A percentile compares a stretch with the other conserved stretches of the same genome.
These are phyloP conservation scores for Agaricales sp. DNA, from an alignment of 1,284 basidiomycete species.

Conservation along the genomic window DNA sequence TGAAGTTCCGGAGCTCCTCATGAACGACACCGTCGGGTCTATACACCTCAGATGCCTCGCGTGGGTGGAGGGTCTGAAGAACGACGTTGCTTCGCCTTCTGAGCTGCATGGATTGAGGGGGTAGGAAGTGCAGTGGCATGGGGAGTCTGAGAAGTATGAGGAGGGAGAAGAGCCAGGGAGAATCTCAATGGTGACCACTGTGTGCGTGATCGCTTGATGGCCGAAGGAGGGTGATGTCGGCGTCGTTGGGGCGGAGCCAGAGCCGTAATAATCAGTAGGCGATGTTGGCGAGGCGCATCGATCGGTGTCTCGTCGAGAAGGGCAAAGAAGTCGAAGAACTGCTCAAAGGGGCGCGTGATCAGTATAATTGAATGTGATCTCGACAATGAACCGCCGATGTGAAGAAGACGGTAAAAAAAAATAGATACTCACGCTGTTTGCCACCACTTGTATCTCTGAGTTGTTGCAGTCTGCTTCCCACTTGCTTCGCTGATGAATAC, in stretches of 20 bases:
- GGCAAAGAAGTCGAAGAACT: constrained; percentile 36
- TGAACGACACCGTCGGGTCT: constrained; percentile 54
- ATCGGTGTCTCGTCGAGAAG: constrained; percentile 20
- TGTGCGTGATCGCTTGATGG: constrained; percentile 22
- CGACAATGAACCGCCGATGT: constrained; percentile 4
- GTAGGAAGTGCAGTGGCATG: constrained; percentile 7
- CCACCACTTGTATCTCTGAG: constrained; percentile 57
- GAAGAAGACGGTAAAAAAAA: constrained; percentile 3
- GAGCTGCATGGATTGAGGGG: constrained; percentile 8
- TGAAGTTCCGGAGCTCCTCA: constrained; percentile 29
- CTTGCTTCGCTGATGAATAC: constrained; percentile 51
- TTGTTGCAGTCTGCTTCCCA: constrained; percentile 64
- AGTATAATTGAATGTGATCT: too few species aligned
- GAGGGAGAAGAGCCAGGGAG: constrained; percentile 24
- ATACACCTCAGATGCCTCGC: constrained; percentile 45
- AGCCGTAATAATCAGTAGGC: constrained; percentile 24
- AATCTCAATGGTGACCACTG: constrained; percentile 50
- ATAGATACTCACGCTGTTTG: constrained; percentile 41
- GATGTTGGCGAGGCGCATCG: constrained; percentile 6
- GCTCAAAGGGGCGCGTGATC: constrained; percentile 8
- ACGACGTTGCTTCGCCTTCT: constrained; percentile 15
- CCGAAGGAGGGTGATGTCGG: constrained; percentile 26
- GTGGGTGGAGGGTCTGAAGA: constrained; percentile 27
- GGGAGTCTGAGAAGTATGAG: constrained; percentile 9
- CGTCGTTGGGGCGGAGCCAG: constrained; percentile 24